Conservation (phyloP, 2,329 filamentous ascomycete species). For the Dactylellina haptotyla region DNA sequence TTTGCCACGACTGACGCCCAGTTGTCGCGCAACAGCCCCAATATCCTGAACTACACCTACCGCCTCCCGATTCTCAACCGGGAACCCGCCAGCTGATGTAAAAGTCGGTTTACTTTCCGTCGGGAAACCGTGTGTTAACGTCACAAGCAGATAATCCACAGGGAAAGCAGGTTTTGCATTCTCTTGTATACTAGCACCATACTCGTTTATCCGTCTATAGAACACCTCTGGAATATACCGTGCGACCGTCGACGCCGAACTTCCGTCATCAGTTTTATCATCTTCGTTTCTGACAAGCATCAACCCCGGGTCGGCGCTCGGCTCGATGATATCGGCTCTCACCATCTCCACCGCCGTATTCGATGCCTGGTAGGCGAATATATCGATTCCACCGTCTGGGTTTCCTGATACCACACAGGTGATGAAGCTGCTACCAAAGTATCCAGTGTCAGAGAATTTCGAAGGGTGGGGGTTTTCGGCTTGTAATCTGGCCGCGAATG, state of each 20-base stretch:
- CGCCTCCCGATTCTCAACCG: slow-evolving; percentile 88
- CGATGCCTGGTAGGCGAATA: slow-evolving; percentile 92
- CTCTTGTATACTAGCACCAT: slow-evolving; percentile 93
- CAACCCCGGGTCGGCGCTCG: slow-evolving; percentile 87
- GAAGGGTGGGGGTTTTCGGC: slow-evolving; percentile 87
- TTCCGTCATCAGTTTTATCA: slow-evolving; percentile 76
- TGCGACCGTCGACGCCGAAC: slow-evolving; percentile 66
- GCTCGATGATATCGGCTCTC: slow-evolving; percentile 90
- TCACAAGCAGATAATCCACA: slow-evolving; percentile 94
- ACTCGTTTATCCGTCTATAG: slow-evolving; percentile 94
- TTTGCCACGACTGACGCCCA: slow-evolving; percentile 69
- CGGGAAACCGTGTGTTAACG: slow-evolving; percentile 95
- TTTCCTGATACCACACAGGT: slow-evolving; percentile 96
- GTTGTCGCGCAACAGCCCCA: slow-evolving; percentile 72
- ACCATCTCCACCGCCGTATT: slow-evolving; percentile 98
- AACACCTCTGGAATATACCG: slow-evolving; percentile 98
- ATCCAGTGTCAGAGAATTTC: slow-evolving; percentile 95
- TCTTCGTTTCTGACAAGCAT: slow-evolving; percentile 96
- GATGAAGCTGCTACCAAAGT: slow-evolving; percentile 95
- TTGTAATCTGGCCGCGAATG: slow-evolving; percentile 87
- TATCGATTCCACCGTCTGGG: slow-evolving; percentile 83
- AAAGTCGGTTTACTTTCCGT: slow-evolving; percentile 81
- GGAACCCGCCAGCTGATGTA: slow-evolving; percentile 74
- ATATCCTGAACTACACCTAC: slow-evolving; percentile 88
- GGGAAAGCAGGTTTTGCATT: slow-evolving; percentile 97